Percentiles rank a stretch among this genome's conserved stretches.
These are phyloP conservation scores for Butyriboletus appendiculatus DNA, from an alignment of 1,284 basidiomycete genomes.

Conservation along the genomic window DNA sequence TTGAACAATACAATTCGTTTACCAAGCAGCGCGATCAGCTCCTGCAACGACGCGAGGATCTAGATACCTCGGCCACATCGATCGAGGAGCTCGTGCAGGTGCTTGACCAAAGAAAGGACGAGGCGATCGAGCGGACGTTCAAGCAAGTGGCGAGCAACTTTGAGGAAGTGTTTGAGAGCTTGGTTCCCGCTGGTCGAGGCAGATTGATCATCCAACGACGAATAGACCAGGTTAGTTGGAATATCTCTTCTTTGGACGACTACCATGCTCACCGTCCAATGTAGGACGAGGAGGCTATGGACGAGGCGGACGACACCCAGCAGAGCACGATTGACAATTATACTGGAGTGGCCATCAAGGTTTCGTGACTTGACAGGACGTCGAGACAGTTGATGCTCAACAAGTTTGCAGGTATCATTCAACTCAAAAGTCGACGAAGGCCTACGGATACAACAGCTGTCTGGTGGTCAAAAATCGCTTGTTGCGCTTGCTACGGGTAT, in stretches of 20 bases:
- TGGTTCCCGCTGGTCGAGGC: conserved; percentile 95
- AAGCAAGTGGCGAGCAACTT: conserved; percentile 98
- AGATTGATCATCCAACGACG: conserved; percentile 89
- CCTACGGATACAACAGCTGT: conserved; percentile 93
- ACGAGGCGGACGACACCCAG: conserved; percentile 67
- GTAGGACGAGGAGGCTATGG: conserved; percentile 70
- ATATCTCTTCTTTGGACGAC: not conserved
- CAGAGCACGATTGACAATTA: conserved; percentile 89
- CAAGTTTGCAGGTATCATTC: conserved; percentile 81
- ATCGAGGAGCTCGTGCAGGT: conserved; percentile 96
- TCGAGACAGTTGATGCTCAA: not conserved
- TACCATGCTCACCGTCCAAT: not conserved
- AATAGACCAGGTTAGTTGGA: conserved; percentile 70
- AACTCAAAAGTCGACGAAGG: conserved; percentile 98
- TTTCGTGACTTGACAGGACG: not conserved
- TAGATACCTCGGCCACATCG: conserved; percentile 85
- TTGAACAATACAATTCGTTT: conserved; percentile 98
- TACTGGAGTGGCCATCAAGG: conserved; percentile 95
- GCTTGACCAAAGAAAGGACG: conserved; percentile 96
- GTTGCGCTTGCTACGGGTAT: conserved; percentile 92
- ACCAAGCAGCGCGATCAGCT: conserved; percentile 97
- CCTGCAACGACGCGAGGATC: conserved; percentile 82
- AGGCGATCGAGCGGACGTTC: conserved; percentile 97
- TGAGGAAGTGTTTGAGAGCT: conserved; percentile 94
- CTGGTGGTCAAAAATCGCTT: conserved; percentile 96